phyloP scores from a whole-genome alignment of 148 eudicot species.

The Fallopia convolvulus region DNA sequence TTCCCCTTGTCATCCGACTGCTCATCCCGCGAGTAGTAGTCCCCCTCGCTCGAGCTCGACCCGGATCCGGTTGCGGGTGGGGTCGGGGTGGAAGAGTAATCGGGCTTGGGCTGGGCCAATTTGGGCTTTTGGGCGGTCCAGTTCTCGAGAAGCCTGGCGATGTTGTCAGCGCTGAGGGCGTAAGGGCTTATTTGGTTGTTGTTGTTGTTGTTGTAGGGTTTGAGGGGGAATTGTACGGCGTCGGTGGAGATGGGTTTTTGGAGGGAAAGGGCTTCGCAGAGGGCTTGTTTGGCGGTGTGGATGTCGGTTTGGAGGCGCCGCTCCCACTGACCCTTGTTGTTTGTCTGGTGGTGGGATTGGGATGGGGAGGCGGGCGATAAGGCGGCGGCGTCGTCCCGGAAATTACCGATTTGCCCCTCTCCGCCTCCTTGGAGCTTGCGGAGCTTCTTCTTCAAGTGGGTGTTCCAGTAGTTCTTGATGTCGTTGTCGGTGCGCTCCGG shows the following conservation, averaged over 20 bases:
- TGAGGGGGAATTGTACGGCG: neutral
- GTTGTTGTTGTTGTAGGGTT: constrained; percentile 8
- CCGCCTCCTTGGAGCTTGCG: constrained; percentile 26
- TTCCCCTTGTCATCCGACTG: constrained; percentile 26
- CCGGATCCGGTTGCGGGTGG: neutral
- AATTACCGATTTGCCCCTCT: constrained; percentile 9
- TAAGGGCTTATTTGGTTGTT: constrained; percentile 22
- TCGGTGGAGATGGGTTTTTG: constrained; percentile 29
- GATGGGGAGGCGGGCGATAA: constrained; percentile 23
- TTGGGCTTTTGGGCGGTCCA: constrained; percentile 41
- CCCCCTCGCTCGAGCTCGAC: constrained; percentile 32
- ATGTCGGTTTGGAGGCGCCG: constrained; percentile 82
- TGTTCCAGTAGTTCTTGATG: constrained; percentile 90
- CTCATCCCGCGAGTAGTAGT: constrained; percentile 19
- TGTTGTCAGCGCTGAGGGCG: constrained; percentile 70
- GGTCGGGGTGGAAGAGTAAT: neutral
- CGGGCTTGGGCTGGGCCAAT: neutral
- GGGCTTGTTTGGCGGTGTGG: constrained; percentile 72
- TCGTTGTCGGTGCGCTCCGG: constrained; percentile 90
- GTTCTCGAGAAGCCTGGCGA: constrained; percentile 49
- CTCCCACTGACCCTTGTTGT: constrained; percentile 82
- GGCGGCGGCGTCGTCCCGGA: constrained; percentile 16
- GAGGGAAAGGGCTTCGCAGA: constrained; percentile 64
- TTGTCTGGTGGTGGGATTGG: constrained; percentile 16
- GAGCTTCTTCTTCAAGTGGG: constrained; percentile 75